A percentile compares a stretch with the other conserved stretches of the same genome.
These are phyloP conservation scores for Candida sanyaensis DNA, from an alignment of 1,139 yeast species.

Conservation along the genomic window DNA sequence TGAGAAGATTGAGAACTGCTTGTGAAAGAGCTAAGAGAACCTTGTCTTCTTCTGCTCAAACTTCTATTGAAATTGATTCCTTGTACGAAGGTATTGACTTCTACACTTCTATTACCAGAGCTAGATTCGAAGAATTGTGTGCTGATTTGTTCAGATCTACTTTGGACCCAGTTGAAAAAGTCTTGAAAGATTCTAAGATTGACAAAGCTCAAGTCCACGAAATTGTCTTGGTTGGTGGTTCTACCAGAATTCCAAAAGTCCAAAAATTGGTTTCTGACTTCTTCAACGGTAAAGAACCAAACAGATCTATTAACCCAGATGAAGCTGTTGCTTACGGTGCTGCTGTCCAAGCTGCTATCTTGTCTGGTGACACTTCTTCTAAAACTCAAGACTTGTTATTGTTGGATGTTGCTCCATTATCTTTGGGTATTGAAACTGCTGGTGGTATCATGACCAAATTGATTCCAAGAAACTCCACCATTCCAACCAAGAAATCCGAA, in stretches of 20 bases:
- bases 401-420: conserved; percentile 91
- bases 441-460: conserved; percentile 98
- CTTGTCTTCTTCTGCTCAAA: conserved; percentile 92
- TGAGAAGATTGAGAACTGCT: conserved; percentile 97
- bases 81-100: conserved; percentile 95
- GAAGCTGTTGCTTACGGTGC: conserved; percentile 99
- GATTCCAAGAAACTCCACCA: conserved; percentile 95
- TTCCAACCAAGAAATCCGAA: conserved; percentile 96
- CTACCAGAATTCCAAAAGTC: conserved; percentile 99
- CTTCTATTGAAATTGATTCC: conserved; percentile 96
- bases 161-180: conserved; percentile 96
- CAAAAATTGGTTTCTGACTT: conserved; percentile 95
- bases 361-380: conserved; percentile 58
- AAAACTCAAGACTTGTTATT: conserved; percentile 82
- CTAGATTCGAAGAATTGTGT: conserved; percentile 98
- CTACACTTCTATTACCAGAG: conserved; percentile 95
- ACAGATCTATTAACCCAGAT: conserved; percentile 97
- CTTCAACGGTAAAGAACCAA: conserved; percentile 96
- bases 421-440: conserved; percentile 94
- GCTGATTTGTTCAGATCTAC: conserved; percentile 96
- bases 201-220: conserved; percentile 88
- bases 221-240: conserved; percentile 98
- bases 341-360: conserved; percentile 96
- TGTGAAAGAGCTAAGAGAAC: conserved; percentile 99
- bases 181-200: conserved; percentile 90